A percentile compares a stretch with the other conserved stretches of the same genome.
phyloP scores from a whole-genome alignment of 2,329 filamentous ascomycete genomes.

The Conoideocrella luteorostrata region DNA sequence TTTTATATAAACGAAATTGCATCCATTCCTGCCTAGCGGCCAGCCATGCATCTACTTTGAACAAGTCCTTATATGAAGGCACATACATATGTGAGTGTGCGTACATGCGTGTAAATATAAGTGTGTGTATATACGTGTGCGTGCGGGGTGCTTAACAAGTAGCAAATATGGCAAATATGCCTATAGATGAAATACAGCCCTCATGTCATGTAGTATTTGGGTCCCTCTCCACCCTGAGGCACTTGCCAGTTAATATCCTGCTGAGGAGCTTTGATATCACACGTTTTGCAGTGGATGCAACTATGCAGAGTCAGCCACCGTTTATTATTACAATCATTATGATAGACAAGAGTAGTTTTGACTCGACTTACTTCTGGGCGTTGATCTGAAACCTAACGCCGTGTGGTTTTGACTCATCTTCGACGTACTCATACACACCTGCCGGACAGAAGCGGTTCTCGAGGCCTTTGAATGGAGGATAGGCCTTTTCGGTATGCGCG shows the following conservation, averaged over 20 bases:
- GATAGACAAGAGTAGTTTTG: no score
- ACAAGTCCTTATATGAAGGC: background rate
- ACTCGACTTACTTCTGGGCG: constrained; percentile 90
- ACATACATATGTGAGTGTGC: background rate
- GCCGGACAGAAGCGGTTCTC: constrained; percentile 97
- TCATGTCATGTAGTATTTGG: constrained; percentile 65
- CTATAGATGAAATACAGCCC: background rate
- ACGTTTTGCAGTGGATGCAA: constrained; percentile 99
- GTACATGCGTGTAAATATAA: constrained; percentile 1
- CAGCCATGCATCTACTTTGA: constrained; percentile 2
- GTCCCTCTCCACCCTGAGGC: constrained; percentile 80
- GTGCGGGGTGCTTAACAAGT: constrained; percentile 1
- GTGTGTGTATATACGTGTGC: background rate
- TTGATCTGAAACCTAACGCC: constrained; percentile 98
- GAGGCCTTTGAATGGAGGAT: constrained; percentile 81
- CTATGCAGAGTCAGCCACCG: no score
- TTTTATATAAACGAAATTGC: background rate
- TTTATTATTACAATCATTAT: no score
- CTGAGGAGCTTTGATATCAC: constrained; percentile 93
- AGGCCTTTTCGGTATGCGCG: constrained; percentile 74
- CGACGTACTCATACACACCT: constrained; percentile 95
- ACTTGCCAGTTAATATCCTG: constrained; percentile 98
- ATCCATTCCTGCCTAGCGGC: constrained; percentile 3
- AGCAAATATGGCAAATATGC: constrained; percentile 14
- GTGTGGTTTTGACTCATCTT: constrained; percentile 78